Percentiles rank a stretch among this genome's conserved stretches.
These are phyloP conservation scores for Alternaria angustiovoidea DNA, from an alignment of 2,329 filamentous ascomycete species.

Conservation along the genomic window DNA sequence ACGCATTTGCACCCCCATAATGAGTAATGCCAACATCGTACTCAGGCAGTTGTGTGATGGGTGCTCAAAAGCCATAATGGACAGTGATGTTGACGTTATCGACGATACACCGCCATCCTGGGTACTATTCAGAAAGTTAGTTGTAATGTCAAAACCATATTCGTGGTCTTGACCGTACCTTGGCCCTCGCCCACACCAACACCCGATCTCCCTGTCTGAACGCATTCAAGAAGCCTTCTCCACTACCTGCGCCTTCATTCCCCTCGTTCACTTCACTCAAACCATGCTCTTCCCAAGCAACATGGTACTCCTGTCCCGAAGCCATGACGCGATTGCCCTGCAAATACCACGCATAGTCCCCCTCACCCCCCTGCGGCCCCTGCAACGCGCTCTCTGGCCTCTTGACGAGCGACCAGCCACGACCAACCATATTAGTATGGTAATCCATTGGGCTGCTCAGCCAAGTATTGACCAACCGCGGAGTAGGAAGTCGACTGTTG, in stretches of 20 bases:
- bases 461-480: slow-evolving; percentile 9
- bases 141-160: too few relatives aligned
- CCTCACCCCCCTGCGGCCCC: slow-evolving; percentile 36
- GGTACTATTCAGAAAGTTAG: slow-evolving; percentile 31
- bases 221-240: slow-evolving; percentile 36
- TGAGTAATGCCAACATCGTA: background rate
- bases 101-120: slow-evolving; percentile 41
- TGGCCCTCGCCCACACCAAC: slow-evolving; percentile 44
- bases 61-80: slow-evolving; percentile 28
- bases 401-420: slow-evolving; percentile 28
- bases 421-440: slow-evolving; percentile 10
- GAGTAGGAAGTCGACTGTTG: slow-evolving; percentile 8
- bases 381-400: slow-evolving; percentile 26
- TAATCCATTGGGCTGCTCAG: slow-evolving; percentile 10
- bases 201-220: slow-evolving; percentile 39
- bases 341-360: slow-evolving; percentile 41
- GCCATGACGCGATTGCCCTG: slow-evolving; percentile 42
- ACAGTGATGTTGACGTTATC: slow-evolving; percentile 29
- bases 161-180: slow-evolving; percentile 28
- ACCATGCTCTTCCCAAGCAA: slow-evolving; percentile 29
- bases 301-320: slow-evolving; percentile 17
- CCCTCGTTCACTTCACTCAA: slow-evolving; percentile 11
- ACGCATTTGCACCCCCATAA: background rate
- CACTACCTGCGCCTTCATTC: slow-evolving; percentile 37
- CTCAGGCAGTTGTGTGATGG: background rate